phyloP scores from a whole-genome alignment of 2,329 filamentous ascomycete genomes.

The Scedosporium dehoogii region DNA sequence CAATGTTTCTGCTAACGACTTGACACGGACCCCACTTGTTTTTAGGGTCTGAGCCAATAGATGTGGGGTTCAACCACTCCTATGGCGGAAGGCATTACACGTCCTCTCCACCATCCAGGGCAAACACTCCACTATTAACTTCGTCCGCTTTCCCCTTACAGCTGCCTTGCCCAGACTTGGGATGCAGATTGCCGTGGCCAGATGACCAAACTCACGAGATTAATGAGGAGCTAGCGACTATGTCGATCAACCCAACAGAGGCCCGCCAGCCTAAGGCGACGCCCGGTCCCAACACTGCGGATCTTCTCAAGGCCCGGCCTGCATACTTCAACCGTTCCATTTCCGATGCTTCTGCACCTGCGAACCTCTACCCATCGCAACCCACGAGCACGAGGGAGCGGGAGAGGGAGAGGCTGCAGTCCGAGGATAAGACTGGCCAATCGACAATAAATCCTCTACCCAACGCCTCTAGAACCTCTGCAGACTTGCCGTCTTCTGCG shows the following conservation, averaged over 20 bases:
- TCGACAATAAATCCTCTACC: background rate
- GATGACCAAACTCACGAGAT: slow-evolving; percentile 1
- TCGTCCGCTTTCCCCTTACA: background rate
- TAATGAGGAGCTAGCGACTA: background rate
- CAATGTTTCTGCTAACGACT: too few species aligned
- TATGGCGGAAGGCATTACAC: too few species aligned
- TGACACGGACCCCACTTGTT: too few species aligned
- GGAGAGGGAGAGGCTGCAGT: background rate
- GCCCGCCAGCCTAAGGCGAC: background rate
- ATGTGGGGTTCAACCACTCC: too few species aligned
- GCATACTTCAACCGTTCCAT: background rate
- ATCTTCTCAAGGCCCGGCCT: background rate
- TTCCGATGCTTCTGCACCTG: background rate
- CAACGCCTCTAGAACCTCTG: background rate
- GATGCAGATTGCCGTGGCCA: background rate
- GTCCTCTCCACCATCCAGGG: too few species aligned
- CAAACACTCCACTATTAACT: too few species aligned
- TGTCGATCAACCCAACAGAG: slow-evolving; percentile 2
- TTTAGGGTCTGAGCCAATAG: too few species aligned
- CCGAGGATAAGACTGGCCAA: background rate
- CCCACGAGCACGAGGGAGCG: background rate
- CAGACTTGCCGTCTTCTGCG: slow-evolving; percentile 16
- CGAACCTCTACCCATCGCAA: background rate
- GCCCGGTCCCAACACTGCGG: background rate
- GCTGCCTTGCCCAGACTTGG: background rate